A percentile compares a stretch with the other conserved stretches of the same genome.
Evolutionary conservation across 345 rosid genomes (phyloP).

Genomic region (Psidium friedrichsthalianum): DNA sequence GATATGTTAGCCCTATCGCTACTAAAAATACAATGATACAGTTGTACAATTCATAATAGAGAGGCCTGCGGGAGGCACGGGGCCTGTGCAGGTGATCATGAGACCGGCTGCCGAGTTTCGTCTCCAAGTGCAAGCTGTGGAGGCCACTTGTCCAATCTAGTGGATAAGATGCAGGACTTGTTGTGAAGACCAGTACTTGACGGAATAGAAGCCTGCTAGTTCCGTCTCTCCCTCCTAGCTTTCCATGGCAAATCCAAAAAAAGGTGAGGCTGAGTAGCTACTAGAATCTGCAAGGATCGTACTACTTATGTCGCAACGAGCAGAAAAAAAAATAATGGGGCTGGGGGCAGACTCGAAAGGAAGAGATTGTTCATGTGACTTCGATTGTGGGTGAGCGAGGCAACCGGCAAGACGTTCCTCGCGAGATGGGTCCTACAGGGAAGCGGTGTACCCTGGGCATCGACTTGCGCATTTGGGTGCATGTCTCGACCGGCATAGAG

Average conservation of each 20-base stretch:
- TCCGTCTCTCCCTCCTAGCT: background rate
- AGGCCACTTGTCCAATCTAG: background rate
- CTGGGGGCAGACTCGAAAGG: too few species aligned
- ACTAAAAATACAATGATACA: too few species aligned
- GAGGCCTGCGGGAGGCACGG: background rate
- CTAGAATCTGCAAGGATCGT: background rate
- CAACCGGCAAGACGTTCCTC: too few species aligned
- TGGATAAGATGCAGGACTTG: background rate
- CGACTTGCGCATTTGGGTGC: slow-evolving; percentile 8
- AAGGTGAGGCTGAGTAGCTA: background rate
- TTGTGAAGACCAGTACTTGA: background rate
- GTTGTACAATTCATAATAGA: background rate
- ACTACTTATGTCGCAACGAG: rapidly evolving
- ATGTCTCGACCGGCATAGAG: background rate
- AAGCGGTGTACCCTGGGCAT: background rate
- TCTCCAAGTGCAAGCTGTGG: background rate
- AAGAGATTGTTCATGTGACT: too few species aligned
- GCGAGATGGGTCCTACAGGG: background rate
- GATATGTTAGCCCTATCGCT: too few species aligned
- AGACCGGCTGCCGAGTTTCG: background rate
- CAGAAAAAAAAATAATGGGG: rapidly evolving
- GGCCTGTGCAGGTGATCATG: background rate
- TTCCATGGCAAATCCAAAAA: background rate
- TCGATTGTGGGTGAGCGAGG: too few species aligned
- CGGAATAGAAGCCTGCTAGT: background rate